phyloP scores from a whole-genome alignment of 306 rosid species.

The Rosa multiflora region DNA sequence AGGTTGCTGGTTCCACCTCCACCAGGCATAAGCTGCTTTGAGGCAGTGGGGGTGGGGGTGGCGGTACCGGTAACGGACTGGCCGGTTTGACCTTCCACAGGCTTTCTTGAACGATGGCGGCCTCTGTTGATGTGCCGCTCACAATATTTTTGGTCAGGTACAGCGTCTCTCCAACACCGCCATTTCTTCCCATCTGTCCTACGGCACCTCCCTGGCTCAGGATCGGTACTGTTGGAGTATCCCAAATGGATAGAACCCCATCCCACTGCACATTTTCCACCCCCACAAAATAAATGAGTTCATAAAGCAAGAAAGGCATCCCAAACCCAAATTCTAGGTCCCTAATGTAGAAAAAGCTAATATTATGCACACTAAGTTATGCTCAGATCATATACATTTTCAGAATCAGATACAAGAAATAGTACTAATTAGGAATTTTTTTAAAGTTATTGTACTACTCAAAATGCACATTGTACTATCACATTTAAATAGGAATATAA shows the following conservation, averaged over 20 bases:
- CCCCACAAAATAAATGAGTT: neutral
- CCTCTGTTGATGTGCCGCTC: conserved; percentile 96
- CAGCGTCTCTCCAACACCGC: conserved; percentile 99
- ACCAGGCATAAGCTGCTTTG: conserved; percentile 39
- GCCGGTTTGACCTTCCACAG: conserved; percentile 99
- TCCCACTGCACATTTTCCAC: conserved; percentile 51
- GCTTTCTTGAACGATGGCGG: conserved; percentile 99
- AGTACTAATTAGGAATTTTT: neutral
- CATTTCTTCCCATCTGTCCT: conserved; percentile 99
- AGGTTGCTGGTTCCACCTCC: conserved; percentile 44
- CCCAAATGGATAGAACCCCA: conserved; percentile 95
- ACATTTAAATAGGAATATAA: neutral
- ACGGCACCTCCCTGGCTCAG: conserved; percentile 98
- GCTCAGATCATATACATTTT: neutral
- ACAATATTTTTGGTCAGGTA: conserved; percentile 87
- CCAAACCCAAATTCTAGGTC: neutral
- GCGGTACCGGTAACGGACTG: conserved; percentile 51
- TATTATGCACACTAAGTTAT: neutral
- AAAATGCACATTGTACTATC: neutral
- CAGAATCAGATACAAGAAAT: neutral
- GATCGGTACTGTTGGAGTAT: conserved; percentile 86
- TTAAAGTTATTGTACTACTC: neutral
- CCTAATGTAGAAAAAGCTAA: neutral
- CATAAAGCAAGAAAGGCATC: neutral
- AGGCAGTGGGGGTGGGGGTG: conserved; percentile 16